phyloP scores from a whole-genome alignment of 371 early-diverging fungal genomes.

The Mortierella sp. region DNA sequence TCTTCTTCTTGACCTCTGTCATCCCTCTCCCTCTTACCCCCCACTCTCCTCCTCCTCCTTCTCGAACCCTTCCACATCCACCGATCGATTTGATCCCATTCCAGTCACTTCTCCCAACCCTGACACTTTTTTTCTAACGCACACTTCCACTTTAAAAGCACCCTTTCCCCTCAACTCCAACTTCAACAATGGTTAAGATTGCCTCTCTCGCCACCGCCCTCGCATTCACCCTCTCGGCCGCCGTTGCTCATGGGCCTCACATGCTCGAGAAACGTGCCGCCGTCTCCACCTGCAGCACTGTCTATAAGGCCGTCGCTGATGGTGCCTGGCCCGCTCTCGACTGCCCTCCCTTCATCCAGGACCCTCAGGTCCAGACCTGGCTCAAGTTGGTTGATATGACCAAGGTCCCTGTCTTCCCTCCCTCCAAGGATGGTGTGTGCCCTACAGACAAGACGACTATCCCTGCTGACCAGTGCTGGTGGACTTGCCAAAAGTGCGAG shows the following conservation, averaged over 20 bases:
- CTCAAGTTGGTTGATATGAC: conserved; percentile 33
- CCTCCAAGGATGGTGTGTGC: conserved; percentile 18
- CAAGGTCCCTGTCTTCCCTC: conserved; percentile 24
- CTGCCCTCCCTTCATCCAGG: conserved; percentile 24
- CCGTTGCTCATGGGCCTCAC: neutral
- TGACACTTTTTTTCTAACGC: conserved; percentile 3
- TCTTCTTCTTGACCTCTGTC: neutral
- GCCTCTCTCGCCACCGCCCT: conserved; percentile 10
- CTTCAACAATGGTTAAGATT: conserved; percentile 15
- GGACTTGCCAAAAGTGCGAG: conserved; percentile 55
- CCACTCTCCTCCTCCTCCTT: neutral
- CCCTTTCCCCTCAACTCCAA: neutral
- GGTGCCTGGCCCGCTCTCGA: conserved; percentile 26
- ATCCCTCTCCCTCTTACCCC: neutral
- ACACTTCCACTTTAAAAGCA: neutral
- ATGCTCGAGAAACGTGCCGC: conserved; percentile 30
- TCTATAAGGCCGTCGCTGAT: conserved; percentile 20
- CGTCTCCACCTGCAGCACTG: conserved; percentile 12
- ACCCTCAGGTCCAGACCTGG: conserved; percentile 36
- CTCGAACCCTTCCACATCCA: neutral
- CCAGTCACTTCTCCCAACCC: conserved; percentile 5
- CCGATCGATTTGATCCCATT: conserved; percentile 9
- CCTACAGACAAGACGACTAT: conserved; percentile 29
- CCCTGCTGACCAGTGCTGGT: conserved; percentile 49
- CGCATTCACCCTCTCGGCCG: conserved; percentile 18